A percentile compares a stretch with the other conserved stretches of the same genome.
These are phyloP conservation scores for Rasamsonia emersonii DNA, from an alignment of 2,329 filamentous ascomycete genomes.

Conservation along the genomic window DNA sequence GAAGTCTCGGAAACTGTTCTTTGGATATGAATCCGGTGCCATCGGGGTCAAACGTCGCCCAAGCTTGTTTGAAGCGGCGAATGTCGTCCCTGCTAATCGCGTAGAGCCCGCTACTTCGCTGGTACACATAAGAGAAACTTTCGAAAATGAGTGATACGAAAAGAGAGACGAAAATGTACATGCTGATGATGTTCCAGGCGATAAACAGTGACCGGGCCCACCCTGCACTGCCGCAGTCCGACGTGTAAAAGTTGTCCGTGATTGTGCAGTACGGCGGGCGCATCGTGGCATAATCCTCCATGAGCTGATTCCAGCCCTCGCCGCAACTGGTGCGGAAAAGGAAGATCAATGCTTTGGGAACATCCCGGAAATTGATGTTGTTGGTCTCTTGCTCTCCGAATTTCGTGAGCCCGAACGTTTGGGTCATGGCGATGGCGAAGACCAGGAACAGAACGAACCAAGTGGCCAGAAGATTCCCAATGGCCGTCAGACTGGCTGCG, in stretches of 20 bases:
- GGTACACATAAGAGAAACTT: slow-evolving; percentile 98
- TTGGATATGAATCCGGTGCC: slow-evolving; percentile 88
- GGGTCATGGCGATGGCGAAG: slow-evolving; percentile 91
- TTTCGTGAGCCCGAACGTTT: slow-evolving; percentile 88
- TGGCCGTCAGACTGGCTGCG: slow-evolving; percentile 81
- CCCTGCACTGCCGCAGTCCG: slow-evolving; percentile 82
- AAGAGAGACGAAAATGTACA: slow-evolving; percentile 98
- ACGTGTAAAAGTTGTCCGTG: slow-evolving; percentile 63
- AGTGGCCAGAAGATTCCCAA: slow-evolving; percentile 84
- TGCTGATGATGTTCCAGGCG: slow-evolving; percentile 97
- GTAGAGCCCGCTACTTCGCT: slow-evolving; percentile 85
- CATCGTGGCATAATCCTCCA: slow-evolving; percentile 88
- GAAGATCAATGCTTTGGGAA: slow-evolving; percentile 86
- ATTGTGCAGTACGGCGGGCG: slow-evolving; percentile 72
- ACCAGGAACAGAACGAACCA: slow-evolving; percentile 97
- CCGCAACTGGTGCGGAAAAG: slow-evolving; percentile 89
- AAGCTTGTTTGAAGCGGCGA: slow-evolving; percentile 93
- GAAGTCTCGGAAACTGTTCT: slow-evolving; percentile 75
- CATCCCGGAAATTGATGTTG: slow-evolving; percentile 86
- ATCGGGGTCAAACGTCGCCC: slow-evolving; percentile 88
- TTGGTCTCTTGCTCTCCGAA: slow-evolving; percentile 65
- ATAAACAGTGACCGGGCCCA: slow-evolving; percentile 91
- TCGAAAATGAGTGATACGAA: slow-evolving; percentile 99
- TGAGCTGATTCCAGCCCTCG: slow-evolving; percentile 92
- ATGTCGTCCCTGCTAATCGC: slow-evolving; percentile 90